Evolutionary conservation across 768 basidiomycete genomes (phyloP).

Genomic region (Lactarius sanguifluus): DNA sequence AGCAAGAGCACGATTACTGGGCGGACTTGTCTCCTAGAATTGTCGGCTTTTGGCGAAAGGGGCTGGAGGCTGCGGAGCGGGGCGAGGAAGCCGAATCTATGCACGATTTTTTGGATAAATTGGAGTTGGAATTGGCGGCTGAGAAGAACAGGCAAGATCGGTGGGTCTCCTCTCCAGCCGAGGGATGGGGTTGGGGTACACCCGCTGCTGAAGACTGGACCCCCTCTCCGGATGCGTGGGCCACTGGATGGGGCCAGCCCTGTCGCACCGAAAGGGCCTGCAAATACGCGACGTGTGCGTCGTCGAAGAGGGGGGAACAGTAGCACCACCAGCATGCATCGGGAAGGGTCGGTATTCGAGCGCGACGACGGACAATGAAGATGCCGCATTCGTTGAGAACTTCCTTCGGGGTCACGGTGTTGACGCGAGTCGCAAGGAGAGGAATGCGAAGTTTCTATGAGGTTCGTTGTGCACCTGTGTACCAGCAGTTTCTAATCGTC

Average conservation of each 20-base stretch:
- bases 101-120: constrained; percentile 28
- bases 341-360: constrained; percentile 13
- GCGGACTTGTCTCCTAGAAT: constrained; percentile 25
- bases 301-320: constrained; percentile 20
- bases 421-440: constrained; percentile 40
- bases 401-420: constrained; percentile 44
- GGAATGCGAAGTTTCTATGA: constrained; percentile 55
- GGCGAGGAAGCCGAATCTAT: constrained; percentile 28
- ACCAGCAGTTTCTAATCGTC: neutral
- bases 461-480: constrained; percentile 37
- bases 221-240: constrained; percentile 22
- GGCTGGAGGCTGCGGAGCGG: constrained; percentile 26
- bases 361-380: constrained; percentile 25
- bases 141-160: constrained; percentile 4
- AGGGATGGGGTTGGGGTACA: constrained; percentile 25
- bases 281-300: constrained; percentile 6
- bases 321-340: constrained; percentile 25
- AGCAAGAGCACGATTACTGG: constrained; percentile 24
- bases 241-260: constrained; percentile 15
- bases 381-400: constrained; percentile 46
- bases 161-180: constrained; percentile 10
- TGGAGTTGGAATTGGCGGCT: constrained; percentile 20
- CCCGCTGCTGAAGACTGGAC: constrained; percentile 27
- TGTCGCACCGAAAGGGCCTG: neutral
- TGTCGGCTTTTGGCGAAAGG: constrained; percentile 25